phyloP scores from a whole-genome alignment of 2,329 filamentous ascomycete species.

The Shiraia bambusicola region DNA sequence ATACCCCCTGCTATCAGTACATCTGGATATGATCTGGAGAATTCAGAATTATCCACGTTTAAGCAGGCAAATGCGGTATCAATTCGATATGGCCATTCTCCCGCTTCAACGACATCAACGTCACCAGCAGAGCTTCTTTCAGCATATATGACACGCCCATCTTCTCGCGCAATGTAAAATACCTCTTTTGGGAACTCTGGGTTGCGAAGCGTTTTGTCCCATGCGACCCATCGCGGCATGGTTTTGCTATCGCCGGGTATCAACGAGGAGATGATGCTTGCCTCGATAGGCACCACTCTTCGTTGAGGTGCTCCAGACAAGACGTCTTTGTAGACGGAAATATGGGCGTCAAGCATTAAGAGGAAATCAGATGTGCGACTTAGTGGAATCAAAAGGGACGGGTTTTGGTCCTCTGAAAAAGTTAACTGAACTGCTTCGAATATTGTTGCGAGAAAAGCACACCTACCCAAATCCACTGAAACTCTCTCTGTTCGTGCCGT shows the following conservation, averaged over 20 bases:
- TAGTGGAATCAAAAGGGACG: conserved; percentile 46
- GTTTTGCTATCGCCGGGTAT: conserved; percentile 34
- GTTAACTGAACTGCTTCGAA: conserved; percentile 8
- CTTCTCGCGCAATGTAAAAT: conserved; percentile 84
- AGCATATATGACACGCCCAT: conserved; percentile 75
- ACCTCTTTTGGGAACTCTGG: conserved; percentile 65
- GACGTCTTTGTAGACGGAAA: conserved; percentile 44
- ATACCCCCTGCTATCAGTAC: conserved; percentile 79
- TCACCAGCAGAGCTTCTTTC: conserved; percentile 57
- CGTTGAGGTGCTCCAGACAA: conserved; percentile 42
- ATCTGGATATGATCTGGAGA: conserved; percentile 63
- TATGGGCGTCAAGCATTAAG: conserved; percentile 40
- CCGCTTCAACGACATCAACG: conserved; percentile 46
- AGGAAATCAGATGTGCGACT: conserved; percentile 45
- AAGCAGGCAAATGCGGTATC: conserved; percentile 77
- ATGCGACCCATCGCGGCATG: conserved; percentile 74
- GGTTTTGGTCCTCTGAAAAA: conserved; percentile 36
- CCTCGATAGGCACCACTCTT: conserved; percentile 14
- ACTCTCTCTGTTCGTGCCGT: conserved; percentile 30
- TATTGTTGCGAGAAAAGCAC: neutral
- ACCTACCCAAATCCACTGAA: conserved; percentile 30
- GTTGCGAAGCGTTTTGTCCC: conserved; percentile 73
- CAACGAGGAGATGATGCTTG: conserved; percentile 50
- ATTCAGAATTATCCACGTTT: conserved; percentile 52
- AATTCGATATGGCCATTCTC: conserved; percentile 69